Base-by-base conservation (phyloP, 2,329 filamentous ascomycete species). In the Trichoderma gracile region DNA sequence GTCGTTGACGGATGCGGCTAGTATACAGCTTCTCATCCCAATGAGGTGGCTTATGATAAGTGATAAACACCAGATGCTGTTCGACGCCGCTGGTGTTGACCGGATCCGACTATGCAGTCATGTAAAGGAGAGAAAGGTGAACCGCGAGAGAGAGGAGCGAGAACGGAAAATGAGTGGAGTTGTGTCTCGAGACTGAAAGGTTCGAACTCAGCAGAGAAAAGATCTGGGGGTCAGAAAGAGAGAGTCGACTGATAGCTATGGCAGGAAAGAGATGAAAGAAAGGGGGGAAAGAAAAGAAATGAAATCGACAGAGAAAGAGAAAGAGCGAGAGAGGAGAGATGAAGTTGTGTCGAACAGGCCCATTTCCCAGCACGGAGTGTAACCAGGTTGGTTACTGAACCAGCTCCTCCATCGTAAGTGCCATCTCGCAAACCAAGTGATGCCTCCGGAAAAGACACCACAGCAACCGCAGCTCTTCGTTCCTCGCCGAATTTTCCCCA, bases 1-100 rank as follows among this genome's bases (percentile, higher is more conserved):
- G 27, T 15, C 33, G 58, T 43, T 42, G 58, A 63, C 64, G 53
- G 64, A 65, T 63, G 53, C 64, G 64, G 64, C 64, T 65, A 58
- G 59, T 23, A 46, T 25, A 30, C 47, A 57, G 42, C 40, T 46
- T 52, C 45, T 63, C 53, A 65, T 58, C 33, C 57, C 38, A 65
- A 30, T 42, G 53, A 46, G 55, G 25, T 19, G 25, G 21, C n/a
- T 21, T 14, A 4, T 27, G 40, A 65, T 30, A 47, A 45, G 38
- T 30, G 58, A 58, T 21, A 49, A 40, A 38, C n/a, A 40, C 47
- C 47, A 53, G 7, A n/a, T 21, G 42, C 45, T 30, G 62, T 62
- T 42, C n/a, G 58, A 25, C 23, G 33, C 43, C 19, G 43, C 25
- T 56, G 54, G 33, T 27, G 40, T 52, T 52, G 46, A 47, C 64